Conservation (phyloP, 441 rosid genomes). For the Manihot esculenta region DNA sequence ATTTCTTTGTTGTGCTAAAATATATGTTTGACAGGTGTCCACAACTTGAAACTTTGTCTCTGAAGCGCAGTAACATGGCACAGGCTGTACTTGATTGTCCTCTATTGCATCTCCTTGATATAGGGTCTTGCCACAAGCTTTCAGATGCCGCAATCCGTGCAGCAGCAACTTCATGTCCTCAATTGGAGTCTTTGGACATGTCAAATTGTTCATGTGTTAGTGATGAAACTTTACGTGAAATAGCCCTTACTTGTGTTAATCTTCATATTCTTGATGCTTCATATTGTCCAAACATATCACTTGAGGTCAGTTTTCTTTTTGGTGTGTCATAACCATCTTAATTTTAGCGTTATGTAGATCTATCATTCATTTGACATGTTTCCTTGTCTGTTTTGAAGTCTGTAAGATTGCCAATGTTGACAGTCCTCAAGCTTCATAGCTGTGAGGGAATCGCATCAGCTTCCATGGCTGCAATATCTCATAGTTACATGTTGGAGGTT, state of each 20-base stretch:
- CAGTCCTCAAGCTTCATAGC: constrained; percentile 87
- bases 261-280: constrained; percentile 86
- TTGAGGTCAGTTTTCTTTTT: constrained; percentile 60
- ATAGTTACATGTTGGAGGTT: constrained; percentile 85
- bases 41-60: constrained; percentile 66
- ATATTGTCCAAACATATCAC: constrained; percentile 93
- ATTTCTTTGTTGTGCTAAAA: constrained; percentile 23
- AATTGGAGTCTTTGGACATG: constrained; percentile 84
- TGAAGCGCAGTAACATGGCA: constrained; percentile 94
- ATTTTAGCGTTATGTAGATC: constrained; percentile 15
- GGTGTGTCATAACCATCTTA: constrained; percentile 4
- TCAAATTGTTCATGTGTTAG: constrained; percentile 91
- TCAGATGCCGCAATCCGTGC: constrained; percentile 95
- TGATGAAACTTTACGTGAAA: constrained; percentile 91
- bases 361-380: constrained; percentile 32
- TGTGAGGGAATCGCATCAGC: constrained; percentile 97
- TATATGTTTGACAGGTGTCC: constrained; percentile 71
- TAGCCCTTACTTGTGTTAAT: constrained; percentile 58
- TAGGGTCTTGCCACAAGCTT: constrained; percentile 94
- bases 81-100: constrained; percentile 87
- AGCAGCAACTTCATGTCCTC: constrained; percentile 85
- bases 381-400: constrained; percentile 54
- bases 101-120: constrained; percentile 71
- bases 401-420: constrained; percentile 76
- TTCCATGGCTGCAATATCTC: constrained; percentile 85